A percentile compares a stretch with the other conserved stretches of the same genome.
Conservation (phyloP, 129 eudicot species). For the Pseudognaphalium luteoalbum region DNA sequence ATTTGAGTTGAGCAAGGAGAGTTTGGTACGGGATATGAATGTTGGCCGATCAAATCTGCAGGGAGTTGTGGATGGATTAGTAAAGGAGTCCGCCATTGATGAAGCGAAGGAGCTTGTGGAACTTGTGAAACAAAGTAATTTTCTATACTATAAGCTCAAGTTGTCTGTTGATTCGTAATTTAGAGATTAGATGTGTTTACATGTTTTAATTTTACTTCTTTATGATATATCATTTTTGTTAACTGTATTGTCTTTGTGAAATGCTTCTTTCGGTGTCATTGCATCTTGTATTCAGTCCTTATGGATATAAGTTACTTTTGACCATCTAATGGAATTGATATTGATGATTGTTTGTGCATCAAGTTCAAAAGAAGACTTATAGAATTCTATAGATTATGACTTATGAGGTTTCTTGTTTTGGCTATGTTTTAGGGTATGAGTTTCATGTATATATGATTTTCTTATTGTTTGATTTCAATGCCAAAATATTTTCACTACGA, state of each 20-base stretch:
- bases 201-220: neutral
- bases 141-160: conserved; percentile 27
- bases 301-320: no score
- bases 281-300: neutral
- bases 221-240: neutral
- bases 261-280: neutral
- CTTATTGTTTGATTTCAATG: no score
- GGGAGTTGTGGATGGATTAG: conserved; percentile 51
- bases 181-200: neutral
- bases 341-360: no score
- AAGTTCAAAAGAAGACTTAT: no score
- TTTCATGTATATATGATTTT: no score
- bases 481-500: no score
- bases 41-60: conserved; percentile 33
- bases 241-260: neutral
- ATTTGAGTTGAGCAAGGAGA: conserved; percentile 43
- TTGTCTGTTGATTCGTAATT: conserved; percentile 10
- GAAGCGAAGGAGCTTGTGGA: conserved; percentile 55
- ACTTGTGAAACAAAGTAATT: conserved; percentile 41
- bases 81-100: conserved; percentile 38
- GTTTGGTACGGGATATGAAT: conserved; percentile 14
- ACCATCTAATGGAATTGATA: no score
- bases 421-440: no score
- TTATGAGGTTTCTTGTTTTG: no score
- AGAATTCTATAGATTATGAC: no score